These are phyloP conservation scores for Coffea eugenioides DNA, from an alignment of 257 asterid species.

Conservation along the genomic window DNA sequence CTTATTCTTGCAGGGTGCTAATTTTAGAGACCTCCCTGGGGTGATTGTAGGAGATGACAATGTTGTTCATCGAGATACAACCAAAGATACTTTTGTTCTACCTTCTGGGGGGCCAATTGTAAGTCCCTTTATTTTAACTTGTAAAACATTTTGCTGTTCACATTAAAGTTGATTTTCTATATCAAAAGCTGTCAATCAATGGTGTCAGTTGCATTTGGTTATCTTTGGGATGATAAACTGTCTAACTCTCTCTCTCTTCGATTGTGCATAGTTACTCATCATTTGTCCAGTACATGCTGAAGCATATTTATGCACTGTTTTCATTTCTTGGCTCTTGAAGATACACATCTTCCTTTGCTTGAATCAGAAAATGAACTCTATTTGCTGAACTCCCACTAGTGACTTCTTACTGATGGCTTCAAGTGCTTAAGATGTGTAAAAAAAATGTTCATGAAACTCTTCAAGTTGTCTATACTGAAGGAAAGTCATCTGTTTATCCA, in stretches of 20 bases:
- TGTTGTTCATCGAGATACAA: slow-evolving; percentile 63
- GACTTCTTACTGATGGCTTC: neutral
- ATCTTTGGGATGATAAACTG: neutral
- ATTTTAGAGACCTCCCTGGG: slow-evolving; percentile 76
- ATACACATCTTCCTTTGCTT: neutral
- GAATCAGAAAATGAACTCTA: neutral
- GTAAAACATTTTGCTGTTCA: neutral
- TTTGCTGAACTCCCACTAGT: neutral
- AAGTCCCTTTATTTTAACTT: slow-evolving; percentile 9
- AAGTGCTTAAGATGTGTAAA: neutral
- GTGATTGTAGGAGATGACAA: slow-evolving; percentile 61
- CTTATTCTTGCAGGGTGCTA: slow-evolving; percentile 53
- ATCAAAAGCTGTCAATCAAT: neutral
- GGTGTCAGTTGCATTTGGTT: neutral
- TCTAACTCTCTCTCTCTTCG: neutral
- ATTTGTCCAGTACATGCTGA: neutral
- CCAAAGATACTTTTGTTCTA: slow-evolving; percentile 43
- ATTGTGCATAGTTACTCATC: neutral
- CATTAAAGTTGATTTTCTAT: neutral
- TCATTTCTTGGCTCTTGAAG: neutral
- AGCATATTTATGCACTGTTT: neutral
- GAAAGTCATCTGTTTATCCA: neutral
- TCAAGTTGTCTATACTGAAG: neutral
- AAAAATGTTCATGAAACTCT: neutral
- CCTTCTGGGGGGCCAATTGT: slow-evolving; percentile 68